Conservation (phyloP, 2,329 filamentous ascomycete genomes). For the Ophiosphaerella herpotricha region DNA sequence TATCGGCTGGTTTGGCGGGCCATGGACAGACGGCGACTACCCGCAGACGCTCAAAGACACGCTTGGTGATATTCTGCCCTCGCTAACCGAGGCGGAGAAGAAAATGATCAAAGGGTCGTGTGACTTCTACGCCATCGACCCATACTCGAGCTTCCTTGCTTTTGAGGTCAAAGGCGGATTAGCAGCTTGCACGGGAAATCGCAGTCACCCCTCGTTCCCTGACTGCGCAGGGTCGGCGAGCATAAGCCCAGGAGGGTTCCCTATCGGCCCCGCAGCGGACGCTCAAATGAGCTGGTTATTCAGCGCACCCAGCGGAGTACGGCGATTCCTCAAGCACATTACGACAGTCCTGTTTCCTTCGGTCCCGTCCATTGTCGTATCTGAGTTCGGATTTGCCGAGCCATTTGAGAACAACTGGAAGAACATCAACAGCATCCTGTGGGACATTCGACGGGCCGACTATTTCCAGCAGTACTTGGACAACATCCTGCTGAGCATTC, state of each 20-base stretch:
- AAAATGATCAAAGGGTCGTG: conserved; percentile 50
- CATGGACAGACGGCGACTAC: conserved; percentile 54
- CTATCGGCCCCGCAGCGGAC: conserved; percentile 51
- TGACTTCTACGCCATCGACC: conserved; percentile 52
- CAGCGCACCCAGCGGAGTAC: conserved; percentile 46
- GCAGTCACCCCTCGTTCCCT: conserved; percentile 47
- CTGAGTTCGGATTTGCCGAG: conserved; percentile 50
- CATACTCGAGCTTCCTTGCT: conserved; percentile 39
- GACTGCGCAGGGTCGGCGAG: conserved; percentile 46
- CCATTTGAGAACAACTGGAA: conserved; percentile 45
- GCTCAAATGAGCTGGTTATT: conserved; percentile 49
- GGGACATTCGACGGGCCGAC: conserved; percentile 49
- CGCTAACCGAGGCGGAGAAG: conserved; percentile 47
- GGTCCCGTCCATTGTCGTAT: conserved; percentile 48
- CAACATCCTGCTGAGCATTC: conserved; percentile 46
- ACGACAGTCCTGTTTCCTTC: conserved; percentile 51
- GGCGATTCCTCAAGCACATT: conserved; percentile 50
- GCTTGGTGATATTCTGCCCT: conserved; percentile 46
- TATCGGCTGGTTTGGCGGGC: conserved; percentile 53
- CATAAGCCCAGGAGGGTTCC: conserved; percentile 49
- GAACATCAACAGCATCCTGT: conserved; percentile 39
- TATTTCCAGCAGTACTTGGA: conserved; percentile 51
- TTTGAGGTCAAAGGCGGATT: conserved; percentile 39
- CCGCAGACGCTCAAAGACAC: conserved; percentile 47
- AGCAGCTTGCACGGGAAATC: conserved; percentile 49